Base-by-base conservation (phyloP, 495 filamentous ascomycete species). In the Lindgomyces ingoldianus region DNA sequence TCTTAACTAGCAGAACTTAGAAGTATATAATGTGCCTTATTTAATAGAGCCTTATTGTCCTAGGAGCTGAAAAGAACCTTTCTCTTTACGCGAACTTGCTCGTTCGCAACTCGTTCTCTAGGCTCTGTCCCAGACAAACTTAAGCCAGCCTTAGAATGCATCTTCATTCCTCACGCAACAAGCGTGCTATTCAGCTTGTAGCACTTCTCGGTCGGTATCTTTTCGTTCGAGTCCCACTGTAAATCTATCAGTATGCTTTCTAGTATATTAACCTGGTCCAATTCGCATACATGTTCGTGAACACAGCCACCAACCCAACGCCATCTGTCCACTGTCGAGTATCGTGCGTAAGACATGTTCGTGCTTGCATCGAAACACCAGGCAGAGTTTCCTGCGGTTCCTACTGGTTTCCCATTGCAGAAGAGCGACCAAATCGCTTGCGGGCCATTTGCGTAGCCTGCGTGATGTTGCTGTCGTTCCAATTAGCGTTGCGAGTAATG, bases 281-380 rank as follows among this genome's bases (percentile, higher is more conserved):
- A 9, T 21, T 3, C 27, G 45, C 48, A 21, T 46, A 63, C 60
- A 63, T 63, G 60, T 26, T 63, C 60, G 25, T 63, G 60, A 2
- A 63, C 60, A 48, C 60, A 63, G 14, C 60, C 60, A 33, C 39
- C 60, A 16, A 63, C 60, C 60, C 60, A 63, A 9, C 51, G 36
- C 60, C 60, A 63, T 12, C 60, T 46, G 41, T 63, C 60, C 24
- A 25, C 24, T 4, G 51, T 56, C 49, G 50, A 55, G 27, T 63
- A 63, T 41, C 60, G 36, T 27, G 60, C 60, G 41, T 63, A 63
- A 4, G 36, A 47, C 60, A 63, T 63, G 39, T 63, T 63, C 36
- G 51, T 55, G 50, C 22, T 25, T 14, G 51, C 60, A 39, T 63
- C 60, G 21, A 63, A 63, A 36, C 60, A 63, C 60, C 50, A 63